Evolutionary conservation across 352 stramenopile species (phyloP), one percentile per base, ranked within the genome.

Genomic region (Blastocystis sp.): DNA sequence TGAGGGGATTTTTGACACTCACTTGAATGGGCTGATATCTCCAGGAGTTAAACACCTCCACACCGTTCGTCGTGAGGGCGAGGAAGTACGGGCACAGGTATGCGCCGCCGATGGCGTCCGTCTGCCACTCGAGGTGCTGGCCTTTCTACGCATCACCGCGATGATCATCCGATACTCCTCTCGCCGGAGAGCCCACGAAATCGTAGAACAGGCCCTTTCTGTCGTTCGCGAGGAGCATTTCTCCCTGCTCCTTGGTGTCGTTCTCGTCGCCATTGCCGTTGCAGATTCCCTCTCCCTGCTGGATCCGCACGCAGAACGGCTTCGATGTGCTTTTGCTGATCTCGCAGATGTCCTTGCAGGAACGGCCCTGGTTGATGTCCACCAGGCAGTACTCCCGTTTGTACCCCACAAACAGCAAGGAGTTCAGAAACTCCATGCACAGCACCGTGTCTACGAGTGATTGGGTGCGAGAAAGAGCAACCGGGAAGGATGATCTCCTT

Each of bases 191-290:
- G 14, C 66, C 66, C 6, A 77, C 66, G 40, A 77, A 77, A 60
- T 77, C 66, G 34, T 77, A 77, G 34, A 77, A 77, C 2, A 77
- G 66, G 14, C 66, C 66, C 2, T 21, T 48, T 3, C 66, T 34
- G 19, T 77, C 66, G 40, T 77, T 77, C 34, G 66, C 66, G 21
- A 77, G 66, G 14, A 77, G 34, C 66, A 77, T 77, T 77, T 77
- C 66, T 6, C 66, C 66, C 34, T 77, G 66, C 34, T 77, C 66
- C 10, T 17, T 34, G 19, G 43, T 77, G 17, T 71, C 64, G 43
- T 21, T 38, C 14, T 77, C 66, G 21, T 54, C 42, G 17, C 42
- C n/a, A 34, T 34, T 34, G 28, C 28, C 28, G 28, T 34, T 34
- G 28, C 28, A 34, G n/a, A 77, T 34, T 34, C 38, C 66, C 19